phyloP scores from a whole-genome alignment of 768 basidiomycete species.

The Crepidotus variabilis region DNA sequence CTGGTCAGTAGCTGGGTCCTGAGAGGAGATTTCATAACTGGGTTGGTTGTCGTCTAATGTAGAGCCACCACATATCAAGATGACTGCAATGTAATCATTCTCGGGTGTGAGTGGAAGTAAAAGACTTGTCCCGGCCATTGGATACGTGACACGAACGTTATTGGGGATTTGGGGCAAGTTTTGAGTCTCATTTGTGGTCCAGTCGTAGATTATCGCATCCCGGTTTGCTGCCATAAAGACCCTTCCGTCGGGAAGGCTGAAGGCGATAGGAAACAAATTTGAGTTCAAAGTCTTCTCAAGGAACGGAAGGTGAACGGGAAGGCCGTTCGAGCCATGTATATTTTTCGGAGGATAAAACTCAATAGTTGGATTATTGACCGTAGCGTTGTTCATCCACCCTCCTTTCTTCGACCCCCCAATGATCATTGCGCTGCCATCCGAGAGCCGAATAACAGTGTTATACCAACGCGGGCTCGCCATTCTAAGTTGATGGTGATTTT shows the following conservation, averaged over 20 bases:
- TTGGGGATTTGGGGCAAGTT: constrained; percentile 70
- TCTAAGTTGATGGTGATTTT: constrained; percentile 58
- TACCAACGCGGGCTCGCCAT: constrained; percentile 85
- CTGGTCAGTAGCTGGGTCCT: constrained; percentile 68
- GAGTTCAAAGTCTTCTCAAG: constrained; percentile 70
- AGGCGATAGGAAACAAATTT: constrained; percentile 80
- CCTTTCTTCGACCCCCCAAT: constrained; percentile 79
- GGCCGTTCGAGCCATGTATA: constrained; percentile 61
- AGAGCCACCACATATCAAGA: constrained; percentile 79
- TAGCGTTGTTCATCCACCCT: constrained; percentile 83
- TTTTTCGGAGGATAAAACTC: constrained; percentile 83
- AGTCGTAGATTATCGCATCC: constrained; percentile 79
- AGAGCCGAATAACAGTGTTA: constrained; percentile 62
- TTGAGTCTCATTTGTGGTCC: constrained; percentile 57
- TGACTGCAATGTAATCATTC: constrained; percentile 60
- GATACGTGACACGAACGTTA: constrained; percentile 77
- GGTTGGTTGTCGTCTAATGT: constrained; percentile 55
- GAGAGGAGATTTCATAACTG: constrained; percentile 63
- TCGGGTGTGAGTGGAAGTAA: constrained; percentile 66
- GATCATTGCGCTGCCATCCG: constrained; percentile 81
- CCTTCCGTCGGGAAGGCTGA: constrained; percentile 63
- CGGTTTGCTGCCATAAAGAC: constrained; percentile 77
- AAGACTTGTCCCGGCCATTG: constrained; percentile 74
- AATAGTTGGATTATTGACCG: constrained; percentile 76
- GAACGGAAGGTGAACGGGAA: constrained; percentile 62